Percentiles rank a stretch among this genome's conserved stretches.
Conservation (phyloP, 805 yeast genomes). For the Candida sanyiensis region DNA sequence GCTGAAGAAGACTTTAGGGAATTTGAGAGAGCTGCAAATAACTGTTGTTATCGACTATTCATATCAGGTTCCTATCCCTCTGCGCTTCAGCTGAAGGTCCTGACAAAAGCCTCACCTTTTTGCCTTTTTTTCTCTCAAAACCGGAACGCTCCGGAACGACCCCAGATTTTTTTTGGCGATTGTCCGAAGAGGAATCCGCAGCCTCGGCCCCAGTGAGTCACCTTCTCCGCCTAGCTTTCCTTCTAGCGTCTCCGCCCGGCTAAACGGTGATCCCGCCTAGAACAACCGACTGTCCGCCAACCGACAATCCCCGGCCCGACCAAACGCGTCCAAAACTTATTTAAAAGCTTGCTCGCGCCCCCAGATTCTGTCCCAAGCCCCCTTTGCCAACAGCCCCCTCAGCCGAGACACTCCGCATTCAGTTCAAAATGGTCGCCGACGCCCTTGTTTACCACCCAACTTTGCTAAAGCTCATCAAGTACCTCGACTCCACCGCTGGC, state of each 20-base stretch:
- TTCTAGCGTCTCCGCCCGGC: not conserved
- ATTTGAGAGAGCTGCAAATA: too few relatives aligned
- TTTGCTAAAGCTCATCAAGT: slow-evolving; percentile 51
- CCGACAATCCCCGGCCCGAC: slow-evolving; percentile 1
- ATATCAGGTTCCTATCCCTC: too few relatives aligned
- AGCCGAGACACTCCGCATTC: too few relatives aligned
- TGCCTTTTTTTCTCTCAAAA: too few relatives aligned
- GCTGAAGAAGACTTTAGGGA: too few relatives aligned
- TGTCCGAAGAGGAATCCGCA: too few relatives aligned
- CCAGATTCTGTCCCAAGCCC: not conserved
- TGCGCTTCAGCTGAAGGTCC: too few relatives aligned
- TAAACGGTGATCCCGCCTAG: slow-evolving; percentile 1
- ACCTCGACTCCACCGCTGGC: slow-evolving; percentile 63
- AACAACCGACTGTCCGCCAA: slow-evolving; percentile 4
- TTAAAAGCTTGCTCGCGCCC: not conserved
- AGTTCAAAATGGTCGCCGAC: slow-evolving; percentile 54
- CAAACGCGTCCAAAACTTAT: not conserved
- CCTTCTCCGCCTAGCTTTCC: not conserved
- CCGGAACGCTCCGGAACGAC: not conserved
- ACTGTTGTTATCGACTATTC: too few relatives aligned
- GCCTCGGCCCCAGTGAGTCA: slow-evolving; percentile 2
- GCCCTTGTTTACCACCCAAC: slow-evolving; percentile 71
- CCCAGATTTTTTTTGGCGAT: not conserved
- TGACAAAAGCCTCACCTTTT: too few relatives aligned
- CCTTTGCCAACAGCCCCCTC: not conserved